Evolutionary conservation across 1,284 basidiomycete species (phyloP), one percentile per base, ranked within the genome.

Genomic region (Cutaneotrichosporon sp.): DNA sequence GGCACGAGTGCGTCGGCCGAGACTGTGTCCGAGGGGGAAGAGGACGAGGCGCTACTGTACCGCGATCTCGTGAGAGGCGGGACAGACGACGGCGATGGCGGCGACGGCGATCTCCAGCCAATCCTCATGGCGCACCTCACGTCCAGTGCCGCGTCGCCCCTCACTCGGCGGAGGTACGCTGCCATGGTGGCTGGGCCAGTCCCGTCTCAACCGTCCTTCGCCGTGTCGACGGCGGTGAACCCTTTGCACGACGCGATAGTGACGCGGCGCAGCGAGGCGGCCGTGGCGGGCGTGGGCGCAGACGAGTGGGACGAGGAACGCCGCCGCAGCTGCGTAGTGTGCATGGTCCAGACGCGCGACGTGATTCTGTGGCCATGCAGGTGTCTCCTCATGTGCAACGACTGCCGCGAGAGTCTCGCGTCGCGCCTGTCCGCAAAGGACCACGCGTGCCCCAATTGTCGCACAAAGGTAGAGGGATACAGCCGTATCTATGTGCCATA

Each of bases 81-180:
- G 21, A 52, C 46, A 9, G 58, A 57, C 14, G 46, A 55, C 5
- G 23, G 30, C 10, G 54, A 49, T 14, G 52, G 44, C 14, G 53
- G 42, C 9, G 60, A 62, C 41, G 36, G 40, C 18, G 41, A 46
- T 12, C 48, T 73, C 1, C 72, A 73, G 55, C 69, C 69, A 3
- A 67, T 76, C 39, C 58, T 76, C 4, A 62, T 76, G 2, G 73
- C 73, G 14, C 74, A 74, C 52, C 54, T 76, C 23, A 72, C 72
- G 1, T 65, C 68, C 0, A 38, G 21, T 2, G 51, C 60, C n/a
- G 14, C 51, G 4, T 62, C 60, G 8, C 72, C 73, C 0, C 58
- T 76, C 23, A 76, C 74, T 15, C 64, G 74, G 18, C 54, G 67
- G 15, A 64, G 67, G 8, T 75, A 73, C 56, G 54, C 60, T 2